A percentile compares a stretch with the other conserved stretches of the same genome.
phyloP scores from a whole-genome alignment of 2,329 filamentous ascomycete species.

The Trichoderma sp. region DNA sequence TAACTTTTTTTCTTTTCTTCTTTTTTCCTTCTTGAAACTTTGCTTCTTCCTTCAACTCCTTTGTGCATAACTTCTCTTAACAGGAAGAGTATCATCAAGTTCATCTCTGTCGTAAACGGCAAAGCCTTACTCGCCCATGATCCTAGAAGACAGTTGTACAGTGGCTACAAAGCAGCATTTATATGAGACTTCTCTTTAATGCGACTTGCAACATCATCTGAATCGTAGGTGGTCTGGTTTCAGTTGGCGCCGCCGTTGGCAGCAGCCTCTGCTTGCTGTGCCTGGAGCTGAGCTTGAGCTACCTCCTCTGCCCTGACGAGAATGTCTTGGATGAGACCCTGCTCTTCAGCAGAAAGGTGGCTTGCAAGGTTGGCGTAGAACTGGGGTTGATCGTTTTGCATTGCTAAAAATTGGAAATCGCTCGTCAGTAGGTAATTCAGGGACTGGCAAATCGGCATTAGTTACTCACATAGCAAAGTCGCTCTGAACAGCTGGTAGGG shows the following conservation, averaged over 20 bases:
- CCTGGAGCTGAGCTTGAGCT: slow-evolving; percentile 36
- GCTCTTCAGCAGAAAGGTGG: slow-evolving; percentile 78
- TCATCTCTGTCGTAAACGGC: slow-evolving; percentile 27
- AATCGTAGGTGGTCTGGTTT: neutral
- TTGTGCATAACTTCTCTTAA: neutral
- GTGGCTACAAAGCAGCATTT: slow-evolving; percentile 8
- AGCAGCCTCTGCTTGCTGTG: slow-evolving; percentile 32
- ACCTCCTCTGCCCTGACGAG: slow-evolving; percentile 64
- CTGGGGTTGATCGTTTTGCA: slow-evolving; percentile 89
- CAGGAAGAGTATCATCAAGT: slow-evolving; percentile 26
- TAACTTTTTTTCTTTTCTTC: neutral
- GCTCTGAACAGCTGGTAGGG: slow-evolving; percentile 88
- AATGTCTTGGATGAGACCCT: slow-evolving; percentile 76
- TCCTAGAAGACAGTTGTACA: neutral
- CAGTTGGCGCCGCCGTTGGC: slow-evolving; percentile 30
- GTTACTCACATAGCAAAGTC: slow-evolving; percentile 75
- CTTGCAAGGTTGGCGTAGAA: slow-evolving; percentile 82
- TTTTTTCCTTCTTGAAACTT: neutral
- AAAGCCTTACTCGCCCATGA: slow-evolving; percentile 13
- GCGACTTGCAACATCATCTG: slow-evolving; percentile 9
- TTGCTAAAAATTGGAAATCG: slow-evolving; percentile 55
- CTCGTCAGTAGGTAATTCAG: slow-evolving; percentile 34
- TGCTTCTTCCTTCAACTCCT: neutral
- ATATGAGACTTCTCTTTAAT: slow-evolving; percentile 14
- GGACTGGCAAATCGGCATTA: neutral